These are phyloP conservation scores for Simplicillium sp. DNA, from an alignment of 2,329 filamentous ascomycete genomes.

Conservation along the genomic window DNA sequence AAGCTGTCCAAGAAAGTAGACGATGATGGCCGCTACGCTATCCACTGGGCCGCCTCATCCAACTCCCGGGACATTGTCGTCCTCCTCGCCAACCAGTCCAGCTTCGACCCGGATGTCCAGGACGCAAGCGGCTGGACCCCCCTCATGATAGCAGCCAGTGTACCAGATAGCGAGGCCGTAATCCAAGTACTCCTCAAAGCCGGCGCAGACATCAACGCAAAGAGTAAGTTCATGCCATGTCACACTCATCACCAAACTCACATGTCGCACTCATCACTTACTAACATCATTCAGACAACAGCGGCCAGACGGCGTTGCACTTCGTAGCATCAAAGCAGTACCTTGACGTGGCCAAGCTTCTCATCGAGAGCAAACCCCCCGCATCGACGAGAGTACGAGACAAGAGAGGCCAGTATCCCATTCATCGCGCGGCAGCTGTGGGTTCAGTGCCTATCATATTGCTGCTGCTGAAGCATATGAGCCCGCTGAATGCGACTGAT, in stretches of 20 bases:
- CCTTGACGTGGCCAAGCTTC: slow-evolving; percentile 66
- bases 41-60: slow-evolving; percentile 90
- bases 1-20: slow-evolving; percentile 66
- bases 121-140: slow-evolving; percentile 77
- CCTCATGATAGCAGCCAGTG: slow-evolving; percentile 71
- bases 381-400: slow-evolving; percentile 77
- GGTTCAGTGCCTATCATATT: slow-evolving; percentile 83
- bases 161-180: slow-evolving; percentile 61
- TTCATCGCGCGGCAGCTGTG: slow-evolving; percentile 85
- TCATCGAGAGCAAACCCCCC: slow-evolving; percentile 60
- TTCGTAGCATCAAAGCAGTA: slow-evolving; percentile 88
- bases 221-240: slow-evolving; percentile 38
- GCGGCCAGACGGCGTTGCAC: slow-evolving; percentile 76
- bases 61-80: slow-evolving; percentile 69
- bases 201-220: slow-evolving; percentile 63
- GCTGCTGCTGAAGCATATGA: slow-evolving; percentile 65
- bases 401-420: slow-evolving; percentile 75
- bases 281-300: slow-evolving; percentile 41
- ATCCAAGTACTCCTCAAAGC: slow-evolving; percentile 59
- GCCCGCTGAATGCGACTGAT: slow-evolving; percentile 78
- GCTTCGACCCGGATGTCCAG: slow-evolving; percentile 77
- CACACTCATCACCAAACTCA: too few species aligned
- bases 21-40: slow-evolving; percentile 77
- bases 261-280: neutral
- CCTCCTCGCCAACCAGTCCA: slow-evolving; percentile 57